Conservation (phyloP, 257 asterid species). For the Petunia secreta region DNA sequence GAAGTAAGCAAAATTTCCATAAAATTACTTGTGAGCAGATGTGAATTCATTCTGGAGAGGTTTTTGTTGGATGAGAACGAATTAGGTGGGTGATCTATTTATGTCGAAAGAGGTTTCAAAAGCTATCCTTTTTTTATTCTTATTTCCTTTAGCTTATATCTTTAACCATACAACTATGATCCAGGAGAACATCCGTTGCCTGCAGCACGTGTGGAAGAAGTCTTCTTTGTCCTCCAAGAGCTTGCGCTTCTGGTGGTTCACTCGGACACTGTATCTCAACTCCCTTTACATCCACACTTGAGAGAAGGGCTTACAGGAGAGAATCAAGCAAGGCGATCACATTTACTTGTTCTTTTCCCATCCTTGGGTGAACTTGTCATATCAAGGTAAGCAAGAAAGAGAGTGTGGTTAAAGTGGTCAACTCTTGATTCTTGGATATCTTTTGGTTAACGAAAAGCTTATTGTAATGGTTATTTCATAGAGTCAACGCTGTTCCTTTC, state of each 20-base stretch:
- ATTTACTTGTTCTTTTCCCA: constrained; percentile 85
- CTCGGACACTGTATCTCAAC: constrained; percentile 69
- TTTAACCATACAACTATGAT: constrained; percentile 26
- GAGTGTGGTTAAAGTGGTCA: constrained; percentile 16
- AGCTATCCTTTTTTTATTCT: neutral
- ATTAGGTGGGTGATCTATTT: constrained; percentile 55
- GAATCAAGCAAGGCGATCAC: constrained; percentile 55
- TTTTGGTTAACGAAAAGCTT: neutral
- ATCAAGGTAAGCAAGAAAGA: constrained; percentile 64
- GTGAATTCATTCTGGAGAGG: constrained; percentile 80
- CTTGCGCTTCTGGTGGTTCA: constrained; percentile 78
- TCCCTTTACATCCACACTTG: constrained; percentile 69
- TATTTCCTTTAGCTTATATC: constrained; percentile 22
- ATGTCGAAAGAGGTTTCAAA: constrained; percentile 6
- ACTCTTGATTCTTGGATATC: neutral
- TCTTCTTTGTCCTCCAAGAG: constrained; percentile 83
- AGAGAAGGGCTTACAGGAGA: constrained; percentile 51
- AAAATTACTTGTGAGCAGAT: constrained; percentile 66
- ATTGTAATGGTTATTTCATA: constrained; percentile 1
- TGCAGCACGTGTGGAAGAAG: constrained; percentile 81
- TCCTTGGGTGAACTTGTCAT: constrained; percentile 90
- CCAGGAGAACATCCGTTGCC: constrained; percentile 86
- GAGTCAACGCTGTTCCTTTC: neutral
- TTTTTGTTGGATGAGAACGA: constrained; percentile 79
- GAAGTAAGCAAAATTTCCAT: constrained; percentile 79